These are phyloP conservation scores for Mallotus japonicus DNA, from an alignment of 441 rosid genomes.

Conservation along the genomic window DNA sequence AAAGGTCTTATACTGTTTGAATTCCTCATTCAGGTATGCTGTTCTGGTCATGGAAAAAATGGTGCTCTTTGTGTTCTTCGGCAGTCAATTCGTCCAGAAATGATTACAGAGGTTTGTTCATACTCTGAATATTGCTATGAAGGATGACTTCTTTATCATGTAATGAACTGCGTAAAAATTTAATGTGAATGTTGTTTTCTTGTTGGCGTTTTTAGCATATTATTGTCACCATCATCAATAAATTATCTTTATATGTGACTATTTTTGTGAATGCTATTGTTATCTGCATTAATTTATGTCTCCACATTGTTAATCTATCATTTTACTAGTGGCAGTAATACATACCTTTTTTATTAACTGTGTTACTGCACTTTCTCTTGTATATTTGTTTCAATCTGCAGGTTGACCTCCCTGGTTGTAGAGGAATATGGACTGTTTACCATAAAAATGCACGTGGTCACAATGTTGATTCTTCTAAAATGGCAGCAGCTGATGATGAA, in stretches of 20 bases:
- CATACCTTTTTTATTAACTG: background rate
- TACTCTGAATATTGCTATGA: background rate
- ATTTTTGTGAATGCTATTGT: background rate
- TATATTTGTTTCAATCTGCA: conserved; percentile 29
- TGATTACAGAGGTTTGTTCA: conserved; percentile 84
- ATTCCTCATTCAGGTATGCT: conserved; percentile 70
- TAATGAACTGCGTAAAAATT: background rate
- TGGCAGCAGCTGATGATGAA: conserved; percentile 70
- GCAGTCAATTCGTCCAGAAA: conserved; percentile 97
- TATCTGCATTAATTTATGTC: background rate
- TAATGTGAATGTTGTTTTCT: background rate
- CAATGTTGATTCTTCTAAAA: conserved; percentile 71
- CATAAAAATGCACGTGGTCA: conserved; percentile 86
- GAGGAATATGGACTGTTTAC: conserved; percentile 98
- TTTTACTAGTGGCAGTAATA: background rate
- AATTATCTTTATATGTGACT: background rate
- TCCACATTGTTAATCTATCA: conserved; percentile 2
- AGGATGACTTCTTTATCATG: background rate
- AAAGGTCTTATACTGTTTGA: conserved; percentile 12
- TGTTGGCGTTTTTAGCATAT: background rate
- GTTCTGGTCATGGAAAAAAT: conserved; percentile 99
- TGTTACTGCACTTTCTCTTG: background rate
- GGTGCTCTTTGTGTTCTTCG: conserved; percentile 87
- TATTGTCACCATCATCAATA: background rate
- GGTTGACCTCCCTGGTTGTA: conserved; percentile 98